Conservation (phyloP, 768 basidiomycete species). For the Gautieria morchelliformis region DNA sequence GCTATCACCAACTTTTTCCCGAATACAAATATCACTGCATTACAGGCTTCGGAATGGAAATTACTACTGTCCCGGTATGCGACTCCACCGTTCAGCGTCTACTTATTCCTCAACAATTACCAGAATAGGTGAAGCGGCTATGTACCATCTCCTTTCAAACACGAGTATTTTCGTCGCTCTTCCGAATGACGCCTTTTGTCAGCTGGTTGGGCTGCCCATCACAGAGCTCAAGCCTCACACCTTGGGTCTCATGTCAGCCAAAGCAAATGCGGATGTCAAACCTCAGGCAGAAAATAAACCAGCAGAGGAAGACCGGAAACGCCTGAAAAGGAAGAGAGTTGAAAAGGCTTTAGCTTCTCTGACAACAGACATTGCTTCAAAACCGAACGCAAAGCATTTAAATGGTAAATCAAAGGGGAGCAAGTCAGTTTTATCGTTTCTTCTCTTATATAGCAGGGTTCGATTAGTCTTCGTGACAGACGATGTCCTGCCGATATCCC, state of each 20-base stretch:
- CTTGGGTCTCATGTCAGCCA: not conserved
- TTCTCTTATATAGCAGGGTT: not conserved
- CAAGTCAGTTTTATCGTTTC: too few relatives aligned
- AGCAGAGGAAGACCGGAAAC: not conserved
- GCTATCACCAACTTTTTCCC: conserved; percentile 52
- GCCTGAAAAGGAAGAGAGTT: conserved; percentile 4
- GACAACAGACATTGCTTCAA: too few relatives aligned
- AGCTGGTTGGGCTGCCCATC: conserved; percentile 69
- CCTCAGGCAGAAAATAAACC: not conserved
- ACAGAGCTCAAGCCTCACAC: conserved; percentile 29
- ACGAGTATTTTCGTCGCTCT: conserved; percentile 68
- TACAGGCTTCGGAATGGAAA: conserved; percentile 62
- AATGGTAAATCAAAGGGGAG: too few relatives aligned
- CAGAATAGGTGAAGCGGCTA: conserved; percentile 64
- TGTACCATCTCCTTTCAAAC: conserved; percentile 69
- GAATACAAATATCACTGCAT: conserved; percentile 64
- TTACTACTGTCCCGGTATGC: conserved; percentile 49
- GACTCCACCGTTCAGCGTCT: not conserved
- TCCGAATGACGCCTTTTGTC: conserved; percentile 78
- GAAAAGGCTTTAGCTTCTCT: not conserved
- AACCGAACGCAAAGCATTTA: too few relatives aligned
- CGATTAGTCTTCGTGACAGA: conserved; percentile 17
- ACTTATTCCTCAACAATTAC: not conserved
- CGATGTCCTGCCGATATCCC: conserved; percentile 40
- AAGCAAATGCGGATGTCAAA: not conserved